Evolutionary conservation across 2,329 filamentous ascomycete species (phyloP), one percentile per base, ranked within the genome.

Genomic region (Davidsoniella virescens): DNA sequence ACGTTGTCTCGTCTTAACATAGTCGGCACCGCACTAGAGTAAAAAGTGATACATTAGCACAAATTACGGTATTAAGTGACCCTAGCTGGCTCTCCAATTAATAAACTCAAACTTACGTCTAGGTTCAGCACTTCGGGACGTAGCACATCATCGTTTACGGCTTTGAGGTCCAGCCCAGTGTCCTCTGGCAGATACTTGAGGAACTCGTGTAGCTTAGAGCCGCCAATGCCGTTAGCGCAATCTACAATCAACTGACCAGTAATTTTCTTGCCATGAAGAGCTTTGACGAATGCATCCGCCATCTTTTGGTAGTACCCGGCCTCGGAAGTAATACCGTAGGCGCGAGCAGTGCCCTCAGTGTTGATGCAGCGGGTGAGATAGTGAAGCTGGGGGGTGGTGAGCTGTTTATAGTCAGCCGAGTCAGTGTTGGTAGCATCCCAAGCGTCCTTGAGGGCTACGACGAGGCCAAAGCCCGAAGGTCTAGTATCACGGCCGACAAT

Each of bases 341-440:
- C 77, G 58, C 87, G 81, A 51, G 84, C 81, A 2, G 86, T 93
- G 54, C 84, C 85, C 59, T 92, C 76, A 1, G 90, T 96, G 69
- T 98, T 98, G 67, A 87, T 77, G 65, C 88, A 94, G 56, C 92
- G 85, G 29, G 90, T 90, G 56, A 96, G 73, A 67, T 98, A 98
- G 70, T 98, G 92, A 52, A 98, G 75, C 68, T 96, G 92, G n/a
- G 92, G 92, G 3, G 92, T 98, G 10, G 92, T 96, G 60, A 95
- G 72, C 62, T 88, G 81, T 66, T 90, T 92, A 69, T 81, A 90
- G 70, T 96, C 90, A 61, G 78, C 78, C 61, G 78, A 82, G 54
- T 86, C 78, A 50, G 82, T 78, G 51, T 76, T 75, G 44, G 83
- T 82, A 47, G 85, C 85, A 54, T 82, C 79, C 56, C 96, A 71